Base-by-base conservation (phyloP, 371 early-diverging fungal species). In the Apophysomyces sp. region DNA sequence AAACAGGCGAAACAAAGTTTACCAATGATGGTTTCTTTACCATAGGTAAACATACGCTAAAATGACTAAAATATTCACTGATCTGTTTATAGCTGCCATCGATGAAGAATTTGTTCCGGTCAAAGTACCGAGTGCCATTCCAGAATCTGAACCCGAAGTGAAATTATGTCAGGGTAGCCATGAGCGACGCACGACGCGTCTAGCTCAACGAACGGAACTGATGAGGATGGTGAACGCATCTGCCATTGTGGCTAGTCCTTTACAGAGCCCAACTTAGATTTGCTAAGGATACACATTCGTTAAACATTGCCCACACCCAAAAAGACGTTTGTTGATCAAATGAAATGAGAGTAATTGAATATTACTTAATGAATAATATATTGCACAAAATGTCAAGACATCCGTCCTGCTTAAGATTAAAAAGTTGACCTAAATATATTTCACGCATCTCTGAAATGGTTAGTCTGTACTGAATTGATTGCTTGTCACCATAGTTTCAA, bases 1-100 rank as follows among this genome's bases (percentile, higher is more conserved):
- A 77, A 18, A 83, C 85, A 0, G 82, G 83, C 2, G 77, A 82
- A 34, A 81, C 72, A 2, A 78, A 81, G 6, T 86, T 86, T 55
- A 84, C 86, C 30, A 86, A 86, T 53, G 86, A 86, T 58, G 85
- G 74, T 1, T 86, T 86, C 57, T 86, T 86, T 58, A 84, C 86
- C 1, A 78, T 86, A 29, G 80, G 75, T 74, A 74, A 66, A 61
- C 11, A 31, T 40, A 11, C 13, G 62, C 6, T 27, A 54, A 15
- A 58, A 21, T 21, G 59, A 53, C 4, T 9, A 5, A 66, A 30
- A 8, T 27, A 37, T 49, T 13, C 27, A 26, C 34, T 56, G 21
- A 36, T 24, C 53, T 2, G 26, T 59, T 11, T 51, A 27, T 54
- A 77, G 82, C 75, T 53, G 83, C 83, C 24, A 67, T 80, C 6